Base-by-base conservation (phyloP, 495 filamentous ascomycete genomes). In the Aspergillus bertholletiae region DNA sequence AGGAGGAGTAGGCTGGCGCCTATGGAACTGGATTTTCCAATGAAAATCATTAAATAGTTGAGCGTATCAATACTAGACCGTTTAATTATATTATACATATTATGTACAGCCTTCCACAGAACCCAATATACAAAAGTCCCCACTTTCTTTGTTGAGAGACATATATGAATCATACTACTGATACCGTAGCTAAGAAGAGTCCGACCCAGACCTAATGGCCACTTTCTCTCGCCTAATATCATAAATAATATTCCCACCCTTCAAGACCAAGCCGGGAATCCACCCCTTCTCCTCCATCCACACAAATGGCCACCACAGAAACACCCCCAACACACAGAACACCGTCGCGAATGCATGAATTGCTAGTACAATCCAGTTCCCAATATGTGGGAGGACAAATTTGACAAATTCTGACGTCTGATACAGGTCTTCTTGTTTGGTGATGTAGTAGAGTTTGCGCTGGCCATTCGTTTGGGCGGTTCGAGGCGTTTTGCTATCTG, bases 371-470 rank as follows among this genome's bases (percentile, higher is more conserved):
- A 82, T 9, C 13, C 78, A 74, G 1, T 49, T 13, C 2, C 71
- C 74, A 9, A 72, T 56, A 49, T 68, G 70, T 5, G 73, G 75
- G 30, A 77, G 15, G 26, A 76, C 22, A 56, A 94, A 95, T 56
- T 86, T 86, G 43, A 94, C 69, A 58, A 89, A 87, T 60, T 96
- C 85, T 27, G 87, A 85, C 3, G 83, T 74, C 65, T 94, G 90
- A 60, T 96, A 96, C 18, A 92, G 70, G 61, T 96, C 91, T 54
- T 94, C 84, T 62, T 96, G 91, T 32, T 74, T 77, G 11, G 72
- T 59, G 60, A 96, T 91, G 60, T 84, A 86, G 69, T 89, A 93
- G 15, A 65, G 44, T n/a, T 65, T 64, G 13, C 61, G 57, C 0
- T 59, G 65, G 37, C 70, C 72, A 0, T 49, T 15, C 17, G 40